Evolutionary conservation across 257 asterid genomes (phyloP).

Genomic region (Nemophila menziesii): DNA sequence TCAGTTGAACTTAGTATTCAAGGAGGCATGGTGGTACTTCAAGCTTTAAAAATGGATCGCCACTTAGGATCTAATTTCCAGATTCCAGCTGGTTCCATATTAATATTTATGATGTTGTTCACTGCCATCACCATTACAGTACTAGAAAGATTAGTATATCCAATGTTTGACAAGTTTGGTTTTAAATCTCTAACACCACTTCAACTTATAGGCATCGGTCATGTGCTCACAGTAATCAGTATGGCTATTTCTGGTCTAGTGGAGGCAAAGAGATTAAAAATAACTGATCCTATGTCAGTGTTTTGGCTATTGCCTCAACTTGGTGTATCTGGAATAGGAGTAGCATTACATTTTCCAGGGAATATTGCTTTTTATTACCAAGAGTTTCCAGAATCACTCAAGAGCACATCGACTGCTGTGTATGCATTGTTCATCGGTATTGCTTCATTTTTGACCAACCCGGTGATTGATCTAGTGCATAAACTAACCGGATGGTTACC

Average conservation of each 20-base stretch:
- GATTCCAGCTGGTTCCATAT: slow-evolving; percentile 14
- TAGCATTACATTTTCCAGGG: slow-evolving; percentile 23
- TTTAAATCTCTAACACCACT: slow-evolving; percentile 10
- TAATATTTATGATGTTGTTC: slow-evolving; percentile 1
- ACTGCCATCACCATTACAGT: slow-evolving; percentile 6
- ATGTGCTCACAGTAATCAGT: slow-evolving; percentile 13
- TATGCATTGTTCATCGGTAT: slow-evolving; percentile 9
- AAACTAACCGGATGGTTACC: slow-evolving; percentile 20
- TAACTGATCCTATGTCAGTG: slow-evolving; percentile 22
- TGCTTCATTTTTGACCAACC: slow-evolving; percentile 12
- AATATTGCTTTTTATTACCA: slow-evolving; percentile 14
- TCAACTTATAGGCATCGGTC: slow-evolving; percentile 16
- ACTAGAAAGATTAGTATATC: slow-evolving; percentile 7
- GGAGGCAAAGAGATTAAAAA: slow-evolving; percentile 48
- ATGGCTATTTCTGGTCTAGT: slow-evolving; percentile 46
- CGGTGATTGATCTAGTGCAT: slow-evolving; percentile 10
- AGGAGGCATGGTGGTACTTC: slow-evolving; percentile 9
- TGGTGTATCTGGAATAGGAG: slow-evolving; percentile 13
- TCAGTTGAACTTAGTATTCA: slow-evolving; percentile 8
- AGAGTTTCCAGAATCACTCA: slow-evolving; percentile 20
- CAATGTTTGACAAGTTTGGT: slow-evolving; percentile 6
- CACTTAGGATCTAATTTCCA: slow-evolving; percentile 14
- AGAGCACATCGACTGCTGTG: slow-evolving; percentile 15
- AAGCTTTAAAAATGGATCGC: slow-evolving; percentile 19
- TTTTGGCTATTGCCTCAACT: slow-evolving; percentile 20